A percentile compares a stretch with the other conserved stretches of the same genome.
Evolutionary conservation across 768 basidiomycete species (phyloP).

Genomic region (Phylloporus sp.): DNA sequence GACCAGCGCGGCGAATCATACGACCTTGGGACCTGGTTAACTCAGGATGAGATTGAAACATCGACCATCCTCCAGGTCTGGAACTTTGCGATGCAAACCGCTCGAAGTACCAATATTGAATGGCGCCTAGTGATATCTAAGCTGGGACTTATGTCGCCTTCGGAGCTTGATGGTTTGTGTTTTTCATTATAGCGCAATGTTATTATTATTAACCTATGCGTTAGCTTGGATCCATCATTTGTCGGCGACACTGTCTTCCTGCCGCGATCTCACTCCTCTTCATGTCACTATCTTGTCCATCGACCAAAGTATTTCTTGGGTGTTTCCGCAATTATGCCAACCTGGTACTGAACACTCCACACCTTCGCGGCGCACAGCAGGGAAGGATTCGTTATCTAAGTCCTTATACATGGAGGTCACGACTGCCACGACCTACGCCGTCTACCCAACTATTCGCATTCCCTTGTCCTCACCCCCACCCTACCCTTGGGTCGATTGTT

Average conservation of each 20-base stretch:
- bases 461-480: constrained; percentile 40
- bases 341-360: constrained; percentile 18
- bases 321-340: constrained; percentile 40
- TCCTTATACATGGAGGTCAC: constrained; percentile 33
- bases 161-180: constrained; percentile 65
- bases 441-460: constrained; percentile 41
- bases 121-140: constrained; percentile 78
- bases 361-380: constrained; percentile 26
- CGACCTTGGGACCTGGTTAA: constrained; percentile 64
- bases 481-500: constrained; percentile 21
- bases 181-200: background rate
- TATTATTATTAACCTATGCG: constrained; percentile 3
- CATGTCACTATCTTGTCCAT: constrained; percentile 62
- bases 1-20: constrained; percentile 79
- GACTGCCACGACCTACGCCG: constrained; percentile 44
- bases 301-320: constrained; percentile 58
- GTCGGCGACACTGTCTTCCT: constrained; percentile 35
- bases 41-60: constrained; percentile 43
- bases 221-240: constrained; percentile 68
- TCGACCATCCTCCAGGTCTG: constrained; percentile 61
- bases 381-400: constrained; percentile 30
- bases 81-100: constrained; percentile 62
- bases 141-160: constrained; percentile 53
- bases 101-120: constrained; percentile 65
- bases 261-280: constrained; percentile 44